Base-by-base conservation (phyloP, 2,329 filamentous ascomycete genomes). In the Clonostachys sp. region DNA sequence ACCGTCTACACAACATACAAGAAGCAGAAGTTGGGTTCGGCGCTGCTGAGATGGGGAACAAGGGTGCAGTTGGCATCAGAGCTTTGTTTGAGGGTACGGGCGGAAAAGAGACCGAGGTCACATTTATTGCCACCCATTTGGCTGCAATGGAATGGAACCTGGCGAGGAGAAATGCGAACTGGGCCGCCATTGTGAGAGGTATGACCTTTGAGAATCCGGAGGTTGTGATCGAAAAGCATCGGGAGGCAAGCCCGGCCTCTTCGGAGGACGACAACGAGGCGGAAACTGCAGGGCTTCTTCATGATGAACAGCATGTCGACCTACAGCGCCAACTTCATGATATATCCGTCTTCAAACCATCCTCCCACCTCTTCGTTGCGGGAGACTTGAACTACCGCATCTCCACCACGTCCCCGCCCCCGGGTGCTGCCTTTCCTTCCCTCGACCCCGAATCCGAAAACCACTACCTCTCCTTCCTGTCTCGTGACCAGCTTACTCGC, bases 321-420 rank as follows among this genome's bases (percentile, higher is more conserved):
- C 57, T 71, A n/a, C 73, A 73, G 55, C 66, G 66, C 46, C 63
- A 64, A 34, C 67, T 83, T 5, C 76, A 81, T 55, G 65, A 78
- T 53, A 70, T 81, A 39, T 83, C 82, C 34, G 81, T 97, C 48
- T 96, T 91, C 71, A 81, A 80, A 44, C 82, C 89, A 2, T 78
- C 77, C 5, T 84, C 84, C 5, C 84, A 95, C 62, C 73, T 96
- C 2, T 95, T 97, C 63, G 75, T 97, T 42, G 87, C 86, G 1
- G 94, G 94, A 20, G 94, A 99, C 64, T 78, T 99, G 50, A 99
- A 99, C 73, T 99, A 99, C 68, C 87, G 94, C 55, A 95, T 92
- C 16, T 82, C 84, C 8, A 78, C 83, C 51, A 77, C 74, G 1
- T 71, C 77, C 1, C 91, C 91, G 1, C 70, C 74, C 0, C 71